Conservation (phyloP, 1,284 basidiomycete species). For the Retiboletus fuscus region DNA sequence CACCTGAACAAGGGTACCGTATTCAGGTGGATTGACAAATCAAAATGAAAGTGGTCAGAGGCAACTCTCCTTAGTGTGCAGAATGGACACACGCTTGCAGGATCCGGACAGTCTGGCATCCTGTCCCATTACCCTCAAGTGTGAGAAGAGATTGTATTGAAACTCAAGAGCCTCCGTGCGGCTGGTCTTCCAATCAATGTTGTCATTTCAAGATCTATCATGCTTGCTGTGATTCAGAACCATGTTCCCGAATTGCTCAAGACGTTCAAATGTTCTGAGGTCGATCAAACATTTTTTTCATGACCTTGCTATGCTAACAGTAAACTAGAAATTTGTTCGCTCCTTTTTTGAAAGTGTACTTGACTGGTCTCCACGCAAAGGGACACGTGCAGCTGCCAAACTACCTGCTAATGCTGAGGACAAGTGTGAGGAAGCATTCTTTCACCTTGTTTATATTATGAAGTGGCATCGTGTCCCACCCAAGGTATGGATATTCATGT, state of each 20-base stretch:
- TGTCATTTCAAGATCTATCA: conserved; percentile 22
- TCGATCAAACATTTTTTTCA: too few relatives aligned
- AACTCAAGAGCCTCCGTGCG: conserved; percentile 20
- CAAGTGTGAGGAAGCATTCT: too few relatives aligned
- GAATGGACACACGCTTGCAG: conserved; percentile 26
- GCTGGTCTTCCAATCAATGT: conserved; percentile 29
- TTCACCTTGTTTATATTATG: too few relatives aligned
- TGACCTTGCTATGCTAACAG: too few relatives aligned
- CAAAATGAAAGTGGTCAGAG: conserved; percentile 9
- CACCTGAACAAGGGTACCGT: neutral
- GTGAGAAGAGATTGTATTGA: neutral
- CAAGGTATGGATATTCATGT: too few relatives aligned
- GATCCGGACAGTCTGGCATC: conserved; percentile 32
- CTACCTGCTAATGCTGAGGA: too few relatives aligned
- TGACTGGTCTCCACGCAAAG: too few relatives aligned
- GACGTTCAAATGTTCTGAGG: neutral
- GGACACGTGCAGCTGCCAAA: too few relatives aligned
- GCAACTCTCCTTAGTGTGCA: conserved; percentile 25
- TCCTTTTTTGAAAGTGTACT: too few relatives aligned
- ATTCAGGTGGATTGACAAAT: conserved; percentile 32
- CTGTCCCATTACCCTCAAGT: neutral
- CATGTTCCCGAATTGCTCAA: conserved; percentile 6
- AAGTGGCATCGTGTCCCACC: neutral
- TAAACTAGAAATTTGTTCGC: too few relatives aligned
- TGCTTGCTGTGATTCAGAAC: conserved; percentile 9